A percentile compares a stretch with the other conserved stretches of the same genome.
Evolutionary conservation across 768 basidiomycete species (phyloP).

Genomic region (Boletus vermiculosoides): DNA sequence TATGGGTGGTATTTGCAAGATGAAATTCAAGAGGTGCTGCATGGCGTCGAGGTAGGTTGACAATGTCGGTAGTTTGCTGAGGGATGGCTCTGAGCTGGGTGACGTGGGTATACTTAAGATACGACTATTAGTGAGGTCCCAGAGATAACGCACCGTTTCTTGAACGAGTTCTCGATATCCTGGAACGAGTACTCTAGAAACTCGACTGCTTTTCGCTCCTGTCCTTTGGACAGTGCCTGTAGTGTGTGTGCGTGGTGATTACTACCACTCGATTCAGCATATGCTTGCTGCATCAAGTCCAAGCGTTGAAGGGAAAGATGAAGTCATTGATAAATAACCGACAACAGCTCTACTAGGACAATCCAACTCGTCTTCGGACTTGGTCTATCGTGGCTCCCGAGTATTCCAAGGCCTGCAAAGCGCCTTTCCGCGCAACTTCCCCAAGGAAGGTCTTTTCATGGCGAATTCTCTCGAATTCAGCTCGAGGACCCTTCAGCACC

Average conservation of each 20-base stretch:
- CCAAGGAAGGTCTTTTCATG: conserved; percentile 59
- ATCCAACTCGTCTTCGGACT: conserved; percentile 68
- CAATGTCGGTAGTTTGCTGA: conserved; percentile 56
- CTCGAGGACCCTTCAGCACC: conserved; percentile 61
- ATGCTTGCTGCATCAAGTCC: background rate
- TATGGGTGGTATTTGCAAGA: conserved; percentile 73
- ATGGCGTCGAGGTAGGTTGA: conserved; percentile 56
- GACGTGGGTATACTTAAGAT: background rate
- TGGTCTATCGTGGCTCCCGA: conserved; percentile 63
- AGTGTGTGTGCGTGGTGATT: background rate
- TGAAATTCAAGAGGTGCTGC: conserved; percentile 54
- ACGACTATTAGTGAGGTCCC: background rate
- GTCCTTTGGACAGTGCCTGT: conserved; percentile 45
- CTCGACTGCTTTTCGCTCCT: conserved; percentile 64
- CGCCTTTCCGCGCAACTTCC: conserved; percentile 63
- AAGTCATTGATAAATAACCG: conserved; percentile 13
- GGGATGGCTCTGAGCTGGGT: conserved; percentile 32
- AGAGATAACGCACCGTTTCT: conserved; percentile 62
- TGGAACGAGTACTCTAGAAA: conserved; percentile 67
- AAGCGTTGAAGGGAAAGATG: background rate
- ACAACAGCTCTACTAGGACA: conserved; percentile 33
- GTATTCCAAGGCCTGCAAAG: conserved; percentile 55
- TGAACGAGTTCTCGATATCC: conserved; percentile 64
- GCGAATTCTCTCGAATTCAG: conserved; percentile 64
- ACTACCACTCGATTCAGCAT: background rate